A percentile compares a stretch with the other conserved stretches of the same genome.
These are phyloP conservation scores for Saccharomycopsis phalli DNA, from an alignment of 1,139 yeast species.

Conservation along the genomic window DNA sequence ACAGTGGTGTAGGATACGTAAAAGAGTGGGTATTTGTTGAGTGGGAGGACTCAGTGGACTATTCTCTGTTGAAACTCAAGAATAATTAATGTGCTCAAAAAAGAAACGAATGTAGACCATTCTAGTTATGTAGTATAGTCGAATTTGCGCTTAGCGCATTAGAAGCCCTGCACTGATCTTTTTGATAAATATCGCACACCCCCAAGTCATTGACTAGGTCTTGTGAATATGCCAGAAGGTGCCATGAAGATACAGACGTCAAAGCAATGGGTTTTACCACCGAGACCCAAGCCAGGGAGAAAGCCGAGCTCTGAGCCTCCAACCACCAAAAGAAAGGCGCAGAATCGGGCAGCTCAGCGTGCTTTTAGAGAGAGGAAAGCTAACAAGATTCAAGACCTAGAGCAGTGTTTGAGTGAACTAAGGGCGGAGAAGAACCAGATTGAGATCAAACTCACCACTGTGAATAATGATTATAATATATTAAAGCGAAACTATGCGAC, in stretches of 20 bases:
- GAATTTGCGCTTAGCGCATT: too few species aligned
- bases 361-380: slow-evolving; percentile 85
- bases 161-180: background rate
- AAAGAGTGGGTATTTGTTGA: slow-evolving; percentile 94
- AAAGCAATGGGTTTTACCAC: slow-evolving; percentile 88
- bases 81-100: too few species aligned
- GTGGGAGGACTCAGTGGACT: slow-evolving; percentile 52
- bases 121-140: too few species aligned
- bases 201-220: too few species aligned
- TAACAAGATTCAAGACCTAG: slow-evolving; percentile 43
- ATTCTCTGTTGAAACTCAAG: slow-evolving; percentile 1
- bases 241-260: slow-evolving; percentile 51
- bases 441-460: slow-evolving; percentile 14
- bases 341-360: slow-evolving; percentile 90
- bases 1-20: slow-evolving; percentile 66
- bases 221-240: too few species aligned
- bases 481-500: slow-evolving; percentile 13
- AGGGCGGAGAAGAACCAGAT: slow-evolving; percentile 19
- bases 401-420: slow-evolving; percentile 29
- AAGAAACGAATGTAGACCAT: too few species aligned
- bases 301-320: slow-evolving; percentile 65
- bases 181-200: background rate
- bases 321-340: slow-evolving; percentile 77
- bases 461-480: slow-evolving; percentile 13
- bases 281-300: slow-evolving; percentile 84